Evolutionary conservation across 345 rosid genomes (phyloP).

Genomic region (Balakata baccata): DNA sequence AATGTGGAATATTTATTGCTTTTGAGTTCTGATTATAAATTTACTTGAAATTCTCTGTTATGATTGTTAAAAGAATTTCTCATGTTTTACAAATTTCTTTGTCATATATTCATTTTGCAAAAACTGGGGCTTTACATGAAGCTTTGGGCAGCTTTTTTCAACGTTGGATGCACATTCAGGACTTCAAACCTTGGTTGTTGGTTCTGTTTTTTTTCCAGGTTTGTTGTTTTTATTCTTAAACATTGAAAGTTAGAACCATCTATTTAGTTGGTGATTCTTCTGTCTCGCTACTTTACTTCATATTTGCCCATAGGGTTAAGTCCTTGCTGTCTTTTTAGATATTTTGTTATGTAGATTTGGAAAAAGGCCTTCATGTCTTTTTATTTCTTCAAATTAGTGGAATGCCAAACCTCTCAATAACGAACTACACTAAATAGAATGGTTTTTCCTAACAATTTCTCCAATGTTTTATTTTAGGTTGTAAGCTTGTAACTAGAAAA

Average conservation of each 20-base stretch:
- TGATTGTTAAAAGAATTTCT: slow-evolving; percentile 11
- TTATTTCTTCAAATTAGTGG: background rate
- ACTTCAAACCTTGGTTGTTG: slow-evolving; percentile 34
- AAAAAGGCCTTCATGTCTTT: background rate
- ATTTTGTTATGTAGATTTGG: background rate
- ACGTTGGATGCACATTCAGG: slow-evolving; percentile 34
- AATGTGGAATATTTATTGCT: background rate
- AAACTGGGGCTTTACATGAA: slow-evolving; percentile 23
- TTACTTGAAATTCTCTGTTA: slow-evolving; percentile 8
- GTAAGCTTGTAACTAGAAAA: no score
- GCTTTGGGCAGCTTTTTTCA: slow-evolving; percentile 27
- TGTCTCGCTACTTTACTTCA: background rate
- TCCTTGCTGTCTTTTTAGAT: background rate
- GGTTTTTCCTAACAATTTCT: background rate
- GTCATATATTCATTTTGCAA: slow-evolving; percentile 18
- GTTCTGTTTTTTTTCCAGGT: slow-evolving; percentile 29
- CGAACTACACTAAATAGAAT: background rate
- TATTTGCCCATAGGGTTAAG: background rate
- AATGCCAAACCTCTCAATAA: background rate
- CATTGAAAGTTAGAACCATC: slow-evolving; percentile 8
- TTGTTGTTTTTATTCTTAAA: slow-evolving; percentile 23
- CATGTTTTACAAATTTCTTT: slow-evolving; percentile 18
- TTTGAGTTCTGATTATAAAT: background rate
- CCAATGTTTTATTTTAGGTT: no score
- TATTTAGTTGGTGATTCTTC: background rate